Evolutionary conservation across 2,329 filamentous ascomycete species (phyloP), one percentile per base, ranked within the genome.

Genomic region (Fusarium sp.): DNA sequence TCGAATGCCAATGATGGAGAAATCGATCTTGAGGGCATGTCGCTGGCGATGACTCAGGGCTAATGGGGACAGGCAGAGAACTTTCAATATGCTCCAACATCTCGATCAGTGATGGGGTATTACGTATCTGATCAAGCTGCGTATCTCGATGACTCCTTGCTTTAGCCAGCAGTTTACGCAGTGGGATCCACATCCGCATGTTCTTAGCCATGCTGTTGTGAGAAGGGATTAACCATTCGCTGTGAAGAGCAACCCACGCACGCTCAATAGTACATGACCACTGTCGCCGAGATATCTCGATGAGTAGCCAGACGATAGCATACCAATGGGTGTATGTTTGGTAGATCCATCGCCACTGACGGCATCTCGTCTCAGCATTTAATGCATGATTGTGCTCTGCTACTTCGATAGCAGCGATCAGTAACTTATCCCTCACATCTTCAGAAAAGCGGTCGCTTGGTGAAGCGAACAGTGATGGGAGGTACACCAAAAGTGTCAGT

Each of bases 271-370:
- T 77, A 2, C 83, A 77, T 12, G 82, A 82, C 82, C 83, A 84
- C 3, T 80, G 78, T 0, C 82, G 77, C 4, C 81, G 81, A 15
- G 80, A 82, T 2, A 83, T 76, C 69, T 88, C 84, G 13, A 88
- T 80, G 30, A 89, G 70, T 1, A 88, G 78, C 67, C 86, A 89
- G 1, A 86, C 85, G 5, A 88, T 82, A 6, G 86, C 85, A 66
- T 88, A 82, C 85, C 86, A 89, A 62, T 88, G 85, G 1, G 83
- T 86, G 72, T 87, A 88, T 0, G 85, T 86, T 69, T 87, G 84
- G 74, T 86, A 88, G 8, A 87, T 77, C 87, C 87, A 89, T 18
- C 84, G 83, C 83, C 84, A 88, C 46, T 83, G 83, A 11, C 80
- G 81, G 54, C 80, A 82, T 16, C 77, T 78, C 4, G 78, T 76